Evolutionary conservation across 805 yeast species (phyloP).

Genomic region (Candida silvicultrix): DNA sequence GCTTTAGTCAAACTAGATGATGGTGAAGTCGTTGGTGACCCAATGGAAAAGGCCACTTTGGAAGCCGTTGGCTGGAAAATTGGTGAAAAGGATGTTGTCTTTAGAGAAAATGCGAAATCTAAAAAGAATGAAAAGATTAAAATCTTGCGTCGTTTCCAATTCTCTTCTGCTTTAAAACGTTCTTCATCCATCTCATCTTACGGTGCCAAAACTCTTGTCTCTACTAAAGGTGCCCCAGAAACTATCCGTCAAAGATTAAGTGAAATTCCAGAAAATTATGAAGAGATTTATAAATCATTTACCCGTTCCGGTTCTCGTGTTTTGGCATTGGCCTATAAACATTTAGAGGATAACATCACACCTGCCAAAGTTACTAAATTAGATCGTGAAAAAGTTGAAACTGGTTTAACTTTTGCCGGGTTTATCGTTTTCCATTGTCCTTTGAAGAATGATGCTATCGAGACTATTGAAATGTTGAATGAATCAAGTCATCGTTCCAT

Average conservation of each 20-base stretch:
- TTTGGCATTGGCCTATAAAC: conserved; percentile 86
- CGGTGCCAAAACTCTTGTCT: conserved; percentile 55
- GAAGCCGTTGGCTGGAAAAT: conserved; percentile 83
- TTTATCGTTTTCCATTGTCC: conserved; percentile 97
- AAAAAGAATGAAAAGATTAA: conserved; percentile 41
- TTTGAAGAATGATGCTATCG: conserved; percentile 87
- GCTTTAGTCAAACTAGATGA: conserved; percentile 92
- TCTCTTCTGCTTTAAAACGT: conserved; percentile 92
- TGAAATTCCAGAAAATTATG: conserved; percentile 72
- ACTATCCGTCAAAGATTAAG: conserved; percentile 75
- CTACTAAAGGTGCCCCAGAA: conserved; percentile 98
- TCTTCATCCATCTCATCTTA: conserved; percentile 78
- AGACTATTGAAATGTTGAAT: conserved; percentile 84
- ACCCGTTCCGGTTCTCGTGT: conserved; percentile 97
- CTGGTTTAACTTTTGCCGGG: conserved; percentile 74
- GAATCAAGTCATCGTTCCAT: conserved; percentile 93
- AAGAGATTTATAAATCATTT: conserved; percentile 78
- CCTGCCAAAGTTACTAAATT: conserved; percentile 49
- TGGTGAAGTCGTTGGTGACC: conserved; percentile 98
- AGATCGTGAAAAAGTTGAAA: conserved; percentile 72
- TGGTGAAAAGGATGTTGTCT: conserved; percentile 67
- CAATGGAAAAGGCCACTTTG: conserved; percentile 96
- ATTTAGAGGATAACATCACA: conserved; percentile 44
- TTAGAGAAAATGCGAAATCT: conserved; percentile 33
- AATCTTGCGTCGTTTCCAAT: conserved; percentile 91